phyloP scores from a whole-genome alignment of 2,329 filamentous ascomycete genomes.

The Beauveria sp. region DNA sequence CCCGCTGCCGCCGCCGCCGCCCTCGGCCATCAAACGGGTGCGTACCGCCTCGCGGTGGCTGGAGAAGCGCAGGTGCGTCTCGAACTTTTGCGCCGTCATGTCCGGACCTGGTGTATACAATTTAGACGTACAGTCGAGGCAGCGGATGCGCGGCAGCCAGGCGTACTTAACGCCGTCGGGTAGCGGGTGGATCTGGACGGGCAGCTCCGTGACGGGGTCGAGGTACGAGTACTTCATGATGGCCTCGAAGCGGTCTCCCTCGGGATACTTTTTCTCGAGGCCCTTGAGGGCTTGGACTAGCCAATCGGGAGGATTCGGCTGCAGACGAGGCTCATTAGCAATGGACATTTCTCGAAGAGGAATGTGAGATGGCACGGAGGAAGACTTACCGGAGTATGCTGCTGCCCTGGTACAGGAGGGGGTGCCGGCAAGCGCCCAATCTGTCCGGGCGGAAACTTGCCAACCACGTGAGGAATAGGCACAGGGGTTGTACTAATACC shows the following conservation, averaged over 20 bases:
- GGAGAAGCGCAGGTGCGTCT: constrained; percentile 83
- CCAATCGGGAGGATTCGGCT: constrained; percentile 87
- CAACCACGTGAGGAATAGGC: constrained; percentile 20
- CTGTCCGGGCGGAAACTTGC: constrained; percentile 40
- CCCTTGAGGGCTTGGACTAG: constrained; percentile 65
- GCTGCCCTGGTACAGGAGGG: constrained; percentile 50
- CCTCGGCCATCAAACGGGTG: constrained; percentile 22
- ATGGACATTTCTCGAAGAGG: neutral
- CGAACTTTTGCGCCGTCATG: constrained; percentile 81
- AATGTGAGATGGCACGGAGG: constrained; percentile 5
- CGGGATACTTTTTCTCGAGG: constrained; percentile 63
- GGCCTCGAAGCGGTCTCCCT: constrained; percentile 73
- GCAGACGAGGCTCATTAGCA: constrained; percentile 5
- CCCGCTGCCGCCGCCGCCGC: constrained; percentile 10
- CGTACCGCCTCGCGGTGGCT: constrained; percentile 65
- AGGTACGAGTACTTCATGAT: constrained; percentile 86
- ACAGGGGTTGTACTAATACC: constrained; percentile 25
- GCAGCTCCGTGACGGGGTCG: constrained; percentile 61
- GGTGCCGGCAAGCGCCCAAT: constrained; percentile 63
- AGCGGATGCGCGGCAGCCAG: constrained; percentile 84
- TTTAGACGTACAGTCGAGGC: constrained; percentile 87
- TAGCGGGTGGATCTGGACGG: constrained; percentile 49
- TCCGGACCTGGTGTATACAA: constrained; percentile 86
- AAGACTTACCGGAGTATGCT: constrained; percentile 52
- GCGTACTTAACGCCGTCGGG: constrained; percentile 65